Evolutionary conservation across 2,329 filamentous ascomycete species (phyloP), one percentile per base, ranked within the genome.

Genomic region (Cladobotryum protrusum): DNA sequence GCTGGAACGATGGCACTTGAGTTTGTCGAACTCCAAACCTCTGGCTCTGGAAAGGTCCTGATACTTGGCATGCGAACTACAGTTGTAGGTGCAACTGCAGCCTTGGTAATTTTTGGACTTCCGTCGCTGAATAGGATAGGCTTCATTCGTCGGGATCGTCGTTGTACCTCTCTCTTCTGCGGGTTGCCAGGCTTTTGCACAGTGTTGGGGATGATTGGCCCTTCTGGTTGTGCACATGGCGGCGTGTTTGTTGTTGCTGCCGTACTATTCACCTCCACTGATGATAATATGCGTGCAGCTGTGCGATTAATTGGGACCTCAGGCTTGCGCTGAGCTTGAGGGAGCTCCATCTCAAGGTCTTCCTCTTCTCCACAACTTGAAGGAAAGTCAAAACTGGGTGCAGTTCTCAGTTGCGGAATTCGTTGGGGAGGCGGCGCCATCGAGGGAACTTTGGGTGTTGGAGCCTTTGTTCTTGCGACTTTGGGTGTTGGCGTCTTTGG

Each of bases 341-440:
- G 67, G 4, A 69, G 53, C 34, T 63, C 61, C 43, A 64, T 61
- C 43, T 72, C 70, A n/a, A 70, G 50, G 8, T 69, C 67, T 13
- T 70, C 66, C 18, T 70, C 68, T 8, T 61, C 52, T 19, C 53
- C 55, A 44, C 40, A 54, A 54, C 54, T 60, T 45, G 15, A 59
- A 48, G 41, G 54, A 50, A 37, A 57, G 49, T 53, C 48, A 34
- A 51, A 55, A 15, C 15, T 42, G 45, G 50, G 40, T 40, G 49
- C 46, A 50, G 56, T 52, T 33, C 46, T 40, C 20, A n/a, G 32
- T 45, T 41, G 35, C 8, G 42, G 46, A n/a, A 32, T 19, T 13
- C 15, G 45, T 24, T 44, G 49, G 3, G 45, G 43, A 18, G 42
- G n/a, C 19, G 47, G 39, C 17, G 43, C 47, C 37, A 41, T 29